Evolutionary conservation across 2,329 filamentous ascomycete genomes (phyloP), one percentile per base, ranked within the genome.

Genomic region (Triangularia setosa): DNA sequence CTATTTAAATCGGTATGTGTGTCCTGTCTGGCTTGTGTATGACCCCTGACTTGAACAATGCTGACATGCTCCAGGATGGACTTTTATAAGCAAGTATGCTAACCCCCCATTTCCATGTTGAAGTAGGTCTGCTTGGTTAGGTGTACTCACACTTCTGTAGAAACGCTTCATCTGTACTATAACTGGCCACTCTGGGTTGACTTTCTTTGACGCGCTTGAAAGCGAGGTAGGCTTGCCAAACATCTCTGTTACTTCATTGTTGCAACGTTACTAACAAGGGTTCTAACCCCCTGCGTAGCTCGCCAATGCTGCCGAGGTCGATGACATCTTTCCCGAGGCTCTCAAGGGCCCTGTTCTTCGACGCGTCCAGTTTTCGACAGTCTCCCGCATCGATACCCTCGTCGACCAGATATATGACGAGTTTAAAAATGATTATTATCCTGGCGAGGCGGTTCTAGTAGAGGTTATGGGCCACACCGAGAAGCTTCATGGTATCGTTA

Each of bases 111-210:
- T 14, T 60, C 18, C 12, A 30, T 11, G 21, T 21, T 4, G 16
- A 24, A 44, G 23, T 21, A 18, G 40, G 40, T 21, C 40, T 48
- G n/a, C 40, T 9, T 48, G n/a, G 40, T 23, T 48, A 18, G 7
- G 21, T 25, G 24, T 8, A 35, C 64, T 61, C 56, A 65, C 67
- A 71, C 62, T 27, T 18, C 28, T 58, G 53, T 71, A 94, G 88
- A 91, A 88, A 73, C 88, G 90, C 62, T 99, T 98, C 77, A 97
- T 96, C 66, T 97, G 96, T 77, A 91, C 96, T 75, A 96, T 98
- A 69, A 97, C 93, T 12, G 95, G 95, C 61, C 94, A 96, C 76
- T 96, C 93, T 28, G 90, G 90, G 61, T 82, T 97, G 69, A 94
- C 87, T 3, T 99, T 96, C 77, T 97, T 97, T 73, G 92, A 97